These are phyloP conservation scores for Candida labiduridarum DNA, from an alignment of 1,139 yeast genomes.

Conservation along the genomic window DNA sequence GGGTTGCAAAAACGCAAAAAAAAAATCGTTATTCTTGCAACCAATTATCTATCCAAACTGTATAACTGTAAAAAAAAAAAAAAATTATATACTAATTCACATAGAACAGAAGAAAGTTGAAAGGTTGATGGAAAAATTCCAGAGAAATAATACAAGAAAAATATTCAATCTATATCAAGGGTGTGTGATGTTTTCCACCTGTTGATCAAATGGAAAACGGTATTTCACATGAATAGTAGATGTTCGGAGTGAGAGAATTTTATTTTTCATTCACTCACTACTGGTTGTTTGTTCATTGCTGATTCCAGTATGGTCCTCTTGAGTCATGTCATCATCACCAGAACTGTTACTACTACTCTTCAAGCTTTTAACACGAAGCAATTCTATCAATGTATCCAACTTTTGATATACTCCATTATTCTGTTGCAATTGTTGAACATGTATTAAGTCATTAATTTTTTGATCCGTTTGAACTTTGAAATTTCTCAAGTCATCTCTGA, in stretches of 20 bases:
- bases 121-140: background rate
- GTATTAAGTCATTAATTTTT: constrained; percentile 15
- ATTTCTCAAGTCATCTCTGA: constrained; percentile 19
- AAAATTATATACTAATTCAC: background rate
- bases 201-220: no score
- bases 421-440: constrained; percentile 1
- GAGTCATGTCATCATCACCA: constrained; percentile 5
- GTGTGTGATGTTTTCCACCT: no score
- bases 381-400: constrained; percentile 5
- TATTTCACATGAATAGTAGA: no score
- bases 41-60: background rate
- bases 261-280: background rate
- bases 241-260: background rate
- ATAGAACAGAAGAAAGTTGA: background rate
- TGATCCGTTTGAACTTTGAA: constrained; percentile 18
- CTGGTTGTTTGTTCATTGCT: constrained; percentile 4
- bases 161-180: background rate
- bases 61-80: background rate
- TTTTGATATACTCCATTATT: constrained; percentile 7
- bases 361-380: background rate
- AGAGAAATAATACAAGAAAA: background rate
- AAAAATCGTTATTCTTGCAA: background rate
- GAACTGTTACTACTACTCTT: constrained; percentile 1
- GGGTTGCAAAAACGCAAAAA: constrained; percentile 1
- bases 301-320: background rate